Percentiles rank a stretch among this genome's conserved stretches.
phyloP scores from a whole-genome alignment of 2,329 filamentous ascomycete genomes.

The Fusarium agapanthi region DNA sequence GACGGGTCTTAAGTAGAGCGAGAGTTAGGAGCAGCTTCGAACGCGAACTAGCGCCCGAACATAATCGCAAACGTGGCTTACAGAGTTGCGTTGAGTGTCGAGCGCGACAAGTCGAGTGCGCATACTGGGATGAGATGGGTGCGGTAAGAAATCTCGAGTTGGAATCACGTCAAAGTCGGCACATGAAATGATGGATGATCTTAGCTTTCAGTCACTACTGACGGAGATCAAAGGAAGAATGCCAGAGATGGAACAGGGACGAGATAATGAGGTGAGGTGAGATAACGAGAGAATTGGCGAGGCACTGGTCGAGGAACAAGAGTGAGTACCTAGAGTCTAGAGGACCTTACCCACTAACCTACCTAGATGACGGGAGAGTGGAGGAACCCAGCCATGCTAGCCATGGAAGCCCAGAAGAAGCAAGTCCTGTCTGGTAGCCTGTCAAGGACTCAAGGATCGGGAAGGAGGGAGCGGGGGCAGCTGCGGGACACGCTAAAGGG shows the following conservation, averaged over 20 bases:
- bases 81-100: constrained; percentile 28
- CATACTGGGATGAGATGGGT: constrained; percentile 32
- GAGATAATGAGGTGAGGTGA: constrained; percentile 11
- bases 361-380: constrained; percentile 37
- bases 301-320: constrained; percentile 16
- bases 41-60: constrained; percentile 31
- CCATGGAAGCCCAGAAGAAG: constrained; percentile 30
- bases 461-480: constrained; percentile 1
- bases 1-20: constrained; percentile 20
- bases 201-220: not conserved
- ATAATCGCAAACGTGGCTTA: constrained; percentile 33
- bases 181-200: not conserved
- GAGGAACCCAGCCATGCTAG: constrained; percentile 22
- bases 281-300: constrained; percentile 20
- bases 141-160: constrained; percentile 6
- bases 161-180: constrained; percentile 1
- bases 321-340: not conserved
- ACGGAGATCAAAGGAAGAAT: not conserved
- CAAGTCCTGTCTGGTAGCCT: constrained; percentile 9
- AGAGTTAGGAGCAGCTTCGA: constrained; percentile 23
- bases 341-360: not conserved
- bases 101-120: constrained; percentile 28
- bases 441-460: constrained; percentile 18
- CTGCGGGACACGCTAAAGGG: constrained; percentile 26
- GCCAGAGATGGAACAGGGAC: constrained; percentile 5